These are phyloP conservation scores for Aspergillus mulundensis DNA, from an alignment of 495 filamentous ascomycete genomes.

Conservation along the genomic window DNA sequence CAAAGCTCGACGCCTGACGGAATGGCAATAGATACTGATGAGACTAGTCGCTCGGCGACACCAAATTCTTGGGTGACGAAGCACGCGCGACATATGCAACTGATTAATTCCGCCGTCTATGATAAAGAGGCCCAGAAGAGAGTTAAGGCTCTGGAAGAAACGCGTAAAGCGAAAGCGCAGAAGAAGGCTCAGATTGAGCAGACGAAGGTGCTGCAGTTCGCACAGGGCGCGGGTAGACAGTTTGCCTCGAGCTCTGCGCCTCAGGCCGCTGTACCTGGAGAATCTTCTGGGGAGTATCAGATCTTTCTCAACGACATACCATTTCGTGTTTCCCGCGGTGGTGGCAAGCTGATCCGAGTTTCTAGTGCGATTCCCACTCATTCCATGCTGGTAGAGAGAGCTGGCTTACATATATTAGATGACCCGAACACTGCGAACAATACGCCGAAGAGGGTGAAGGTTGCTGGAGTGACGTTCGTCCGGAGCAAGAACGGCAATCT, in stretches of 20 bases:
- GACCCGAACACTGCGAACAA: conserved; percentile 58
- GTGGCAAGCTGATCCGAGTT: conserved; percentile 78
- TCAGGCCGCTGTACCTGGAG: conserved; percentile 30
- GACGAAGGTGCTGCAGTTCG: conserved; percentile 46
- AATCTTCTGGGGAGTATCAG: conserved; percentile 51
- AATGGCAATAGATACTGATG: conserved; percentile 34
- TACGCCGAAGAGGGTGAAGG: conserved; percentile 72
- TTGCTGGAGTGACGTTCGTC: conserved; percentile 83
- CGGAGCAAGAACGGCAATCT: conserved; percentile 91
- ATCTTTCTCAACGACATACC: conserved; percentile 70
- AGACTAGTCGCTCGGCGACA: conserved; percentile 25
- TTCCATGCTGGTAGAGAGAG: conserved; percentile 12
- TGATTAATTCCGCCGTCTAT: conserved; percentile 82
- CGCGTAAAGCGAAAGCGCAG: conserved; percentile 55
- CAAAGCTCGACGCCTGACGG: conserved; percentile 28
- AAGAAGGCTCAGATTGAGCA: conserved; percentile 62
- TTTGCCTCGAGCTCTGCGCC: conserved; percentile 31
- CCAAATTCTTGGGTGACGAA: conserved; percentile 69
- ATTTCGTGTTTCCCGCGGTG: conserved; percentile 71
- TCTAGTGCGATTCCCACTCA: conserved; percentile 53
- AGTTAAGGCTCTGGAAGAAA: conserved; percentile 70
- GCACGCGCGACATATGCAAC: conserved; percentile 77
- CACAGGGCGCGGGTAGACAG: conserved; percentile 28
- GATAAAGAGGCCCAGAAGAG: conserved; percentile 70
- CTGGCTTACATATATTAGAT: conserved; percentile 51